phyloP scores from a whole-genome alignment of 2,329 filamentous ascomycete species.

The Colletotrichum sp. region DNA sequence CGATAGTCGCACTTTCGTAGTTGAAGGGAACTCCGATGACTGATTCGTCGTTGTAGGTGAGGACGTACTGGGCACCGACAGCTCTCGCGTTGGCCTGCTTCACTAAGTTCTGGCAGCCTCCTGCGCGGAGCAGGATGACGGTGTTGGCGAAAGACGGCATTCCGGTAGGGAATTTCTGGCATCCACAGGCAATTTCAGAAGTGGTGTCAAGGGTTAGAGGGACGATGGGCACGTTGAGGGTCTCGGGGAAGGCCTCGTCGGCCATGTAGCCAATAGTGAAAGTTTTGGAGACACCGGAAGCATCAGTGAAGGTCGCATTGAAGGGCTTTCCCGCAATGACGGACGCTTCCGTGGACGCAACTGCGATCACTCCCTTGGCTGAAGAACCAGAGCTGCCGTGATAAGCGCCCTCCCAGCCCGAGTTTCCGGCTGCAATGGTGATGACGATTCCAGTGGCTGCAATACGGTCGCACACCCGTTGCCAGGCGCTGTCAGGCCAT shows the following conservation, averaged over 20 bases:
- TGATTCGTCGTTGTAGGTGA: constrained; percentile 39
- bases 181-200: neutral
- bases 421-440: constrained; percentile 48
- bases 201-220: constrained; percentile 24
- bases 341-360: constrained; percentile 43
- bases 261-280: constrained; percentile 6
- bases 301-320: neutral
- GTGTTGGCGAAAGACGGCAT: constrained; percentile 41
- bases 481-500: constrained; percentile 28
- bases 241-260: neutral
- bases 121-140: constrained; percentile 45
- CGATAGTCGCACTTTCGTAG: neutral
- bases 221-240: constrained; percentile 26
- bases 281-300: neutral
- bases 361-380: constrained; percentile 44
- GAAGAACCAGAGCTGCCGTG: constrained; percentile 41
- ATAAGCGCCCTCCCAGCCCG: constrained; percentile 45
- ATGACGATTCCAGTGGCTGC: constrained; percentile 45
- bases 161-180: constrained; percentile 41
- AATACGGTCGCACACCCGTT: constrained; percentile 33
- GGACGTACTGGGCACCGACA: constrained; percentile 41
- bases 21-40: constrained; percentile 7
- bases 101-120: constrained; percentile 37
- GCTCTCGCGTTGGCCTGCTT: constrained; percentile 41
- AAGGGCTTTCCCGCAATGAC: constrained; percentile 1